These are phyloP conservation scores for Pythium oligandrum DNA, from an alignment of 352 stramenopile genomes.

Conservation along the genomic window DNA sequence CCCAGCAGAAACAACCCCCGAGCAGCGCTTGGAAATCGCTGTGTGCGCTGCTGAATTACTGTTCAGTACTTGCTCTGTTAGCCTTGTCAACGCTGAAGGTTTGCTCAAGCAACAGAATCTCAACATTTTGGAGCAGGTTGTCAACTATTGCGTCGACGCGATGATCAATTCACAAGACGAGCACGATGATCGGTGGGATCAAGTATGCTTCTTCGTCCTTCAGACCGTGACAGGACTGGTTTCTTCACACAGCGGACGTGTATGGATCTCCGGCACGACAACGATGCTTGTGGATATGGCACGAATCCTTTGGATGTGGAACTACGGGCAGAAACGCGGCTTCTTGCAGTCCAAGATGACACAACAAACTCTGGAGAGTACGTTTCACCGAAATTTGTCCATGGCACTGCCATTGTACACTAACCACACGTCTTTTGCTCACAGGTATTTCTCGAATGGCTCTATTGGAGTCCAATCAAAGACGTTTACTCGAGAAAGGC, in stretches of 20 bases:
- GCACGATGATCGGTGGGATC: constrained; percentile 26
- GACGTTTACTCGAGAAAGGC: constrained; percentile 39
- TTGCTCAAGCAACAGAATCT: constrained; percentile 47
- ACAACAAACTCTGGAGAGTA: constrained; percentile 78
- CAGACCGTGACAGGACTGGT: constrained; percentile 69
- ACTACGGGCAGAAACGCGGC: constrained; percentile 32
- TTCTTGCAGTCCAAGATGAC: constrained; percentile 61
- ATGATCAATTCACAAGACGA: constrained; percentile 36
- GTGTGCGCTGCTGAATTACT: constrained; percentile 59
- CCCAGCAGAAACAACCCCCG: constrained; percentile 32
- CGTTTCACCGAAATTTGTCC: not conserved
- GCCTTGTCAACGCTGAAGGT: constrained; percentile 42
- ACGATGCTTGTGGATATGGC: constrained; percentile 70
- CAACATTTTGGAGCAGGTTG: constrained; percentile 49
- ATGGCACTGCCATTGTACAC: too few relatives aligned
- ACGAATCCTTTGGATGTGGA: constrained; percentile 73
- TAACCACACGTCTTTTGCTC: not conserved
- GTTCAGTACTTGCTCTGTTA: constrained; percentile 63
- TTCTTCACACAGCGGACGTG: constrained; percentile 41
- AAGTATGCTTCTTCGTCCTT: constrained; percentile 60
- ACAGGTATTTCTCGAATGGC: constrained; percentile 58
- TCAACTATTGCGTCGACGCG: constrained; percentile 62
- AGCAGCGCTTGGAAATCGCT: constrained; percentile 54
- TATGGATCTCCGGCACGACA: constrained; percentile 55
- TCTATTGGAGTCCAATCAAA: constrained; percentile 53